phyloP scores from a whole-genome alignment of 176 grass and related monocot genomes.

The Ensete ventricosum region DNA sequence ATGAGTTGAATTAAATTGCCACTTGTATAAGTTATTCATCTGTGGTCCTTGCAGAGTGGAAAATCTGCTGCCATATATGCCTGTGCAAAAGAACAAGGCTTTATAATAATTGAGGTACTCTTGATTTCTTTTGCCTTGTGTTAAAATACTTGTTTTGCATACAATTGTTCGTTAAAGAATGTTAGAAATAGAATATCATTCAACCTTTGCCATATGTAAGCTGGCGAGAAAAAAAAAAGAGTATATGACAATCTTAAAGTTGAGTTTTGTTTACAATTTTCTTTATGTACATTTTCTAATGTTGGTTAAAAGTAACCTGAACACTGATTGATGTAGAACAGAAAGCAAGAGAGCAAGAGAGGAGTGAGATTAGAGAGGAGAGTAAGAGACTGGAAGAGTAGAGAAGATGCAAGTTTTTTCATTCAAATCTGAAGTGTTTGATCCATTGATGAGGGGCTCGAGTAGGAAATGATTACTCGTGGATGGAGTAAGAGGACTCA shows the following conservation, averaged over 20 bases:
- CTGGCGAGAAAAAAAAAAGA: background rate
- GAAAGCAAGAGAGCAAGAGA: too few relatives aligned
- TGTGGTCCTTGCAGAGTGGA: constrained; percentile 61
- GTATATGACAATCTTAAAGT: background rate
- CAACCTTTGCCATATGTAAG: background rate
- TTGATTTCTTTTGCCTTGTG: background rate
- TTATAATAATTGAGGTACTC: constrained; percentile 89
- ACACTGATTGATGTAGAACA: too few relatives aligned
- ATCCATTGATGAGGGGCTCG: too few relatives aligned
- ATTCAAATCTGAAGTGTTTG: too few relatives aligned
- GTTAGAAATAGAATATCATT: background rate
- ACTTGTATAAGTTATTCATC: background rate
- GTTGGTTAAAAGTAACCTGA: too few relatives aligned
- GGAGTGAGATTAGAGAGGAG: too few relatives aligned
- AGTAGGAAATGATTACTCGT: too few relatives aligned
- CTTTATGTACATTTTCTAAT: background rate
- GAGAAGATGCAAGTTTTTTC: too few relatives aligned
- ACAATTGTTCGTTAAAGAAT: background rate
- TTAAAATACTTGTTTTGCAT: background rate
- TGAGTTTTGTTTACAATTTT: background rate
- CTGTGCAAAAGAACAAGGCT: constrained; percentile 85
- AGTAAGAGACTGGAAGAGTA: too few relatives aligned
- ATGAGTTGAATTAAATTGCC: background rate
- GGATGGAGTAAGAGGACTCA: too few relatives aligned
- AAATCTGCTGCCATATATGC: constrained; percentile 93